These are phyloP conservation scores for Mallotus japonicus DNA, from an alignment of 441 rosid genomes.

Conservation along the genomic window DNA sequence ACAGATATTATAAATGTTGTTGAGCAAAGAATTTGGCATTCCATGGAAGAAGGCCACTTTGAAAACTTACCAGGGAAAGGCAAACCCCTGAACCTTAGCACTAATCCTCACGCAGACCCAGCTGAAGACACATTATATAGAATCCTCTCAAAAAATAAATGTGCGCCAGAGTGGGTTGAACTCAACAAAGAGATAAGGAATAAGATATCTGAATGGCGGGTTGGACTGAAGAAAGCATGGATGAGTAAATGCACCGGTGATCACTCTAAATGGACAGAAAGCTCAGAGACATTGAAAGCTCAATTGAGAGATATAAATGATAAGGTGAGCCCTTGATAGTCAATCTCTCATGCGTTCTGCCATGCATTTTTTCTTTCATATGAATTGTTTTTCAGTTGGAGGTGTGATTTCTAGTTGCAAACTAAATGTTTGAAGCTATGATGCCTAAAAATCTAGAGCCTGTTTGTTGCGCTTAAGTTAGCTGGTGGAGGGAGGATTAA, in stretches of 20 bases:
- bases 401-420: not conserved
- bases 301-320: slow-evolving; percentile 62
- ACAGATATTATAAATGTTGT: slow-evolving; percentile 79
- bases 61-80: slow-evolving; percentile 93
- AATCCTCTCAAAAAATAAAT: slow-evolving; percentile 71
- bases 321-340: slow-evolving; percentile 39
- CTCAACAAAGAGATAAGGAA: slow-evolving; percentile 75
- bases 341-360: not conserved
- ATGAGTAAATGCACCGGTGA: slow-evolving; percentile 40
- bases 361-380: not conserved
- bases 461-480: not conserved
- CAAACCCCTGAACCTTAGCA: slow-evolving; percentile 63
- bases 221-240: slow-evolving; percentile 66
- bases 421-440: not conserved
- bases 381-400: not conserved
- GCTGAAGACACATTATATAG: slow-evolving; percentile 80
- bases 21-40: slow-evolving; percentile 92
- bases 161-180: slow-evolving; percentile 92
- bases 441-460: not conserved
- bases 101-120: slow-evolving; percentile 79
- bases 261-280: slow-evolving; percentile 47
- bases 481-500: not conserved
- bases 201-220: slow-evolving; percentile 57
- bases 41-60: slow-evolving; percentile 91
- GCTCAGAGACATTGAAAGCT: slow-evolving; percentile 40